A percentile compares a stretch with the other conserved stretches of the same genome.
Evolutionary conservation across 441 rosid genomes (phyloP).

Genomic region (Populus hybrid): DNA sequence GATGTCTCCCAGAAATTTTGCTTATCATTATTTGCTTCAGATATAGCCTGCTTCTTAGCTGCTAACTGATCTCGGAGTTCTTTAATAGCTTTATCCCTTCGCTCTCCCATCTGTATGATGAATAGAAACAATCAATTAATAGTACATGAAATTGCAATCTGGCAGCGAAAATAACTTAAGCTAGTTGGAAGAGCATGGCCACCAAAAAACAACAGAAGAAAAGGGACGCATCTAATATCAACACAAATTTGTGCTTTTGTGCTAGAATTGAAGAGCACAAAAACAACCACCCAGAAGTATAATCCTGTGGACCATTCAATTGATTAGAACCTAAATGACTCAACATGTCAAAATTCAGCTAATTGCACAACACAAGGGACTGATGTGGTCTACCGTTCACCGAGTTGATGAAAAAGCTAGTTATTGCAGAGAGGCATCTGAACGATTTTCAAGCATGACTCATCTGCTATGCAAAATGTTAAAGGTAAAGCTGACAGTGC

Average conservation of each 20-base stretch:
- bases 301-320: no score
- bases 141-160: not conserved
- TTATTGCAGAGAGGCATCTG: not conserved
- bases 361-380: no score
- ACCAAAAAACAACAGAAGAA: not conserved
- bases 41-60: constrained; percentile 36
- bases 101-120: constrained; percentile 69
- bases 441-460: not conserved
- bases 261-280: not conserved
- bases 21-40: constrained; percentile 30
- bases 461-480: not conserved
- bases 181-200: not conserved
- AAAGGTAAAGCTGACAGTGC: not conserved
- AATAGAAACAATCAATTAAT: not conserved
- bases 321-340: no score
- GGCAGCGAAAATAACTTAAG: not conserved
- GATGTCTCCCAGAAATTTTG: constrained; percentile 85
- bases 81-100: constrained; percentile 72
- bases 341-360: no score
- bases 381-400: not conserved
- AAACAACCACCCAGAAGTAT: not conserved
- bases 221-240: not conserved
- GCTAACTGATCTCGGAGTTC: constrained; percentile 71
- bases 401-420: not conserved
- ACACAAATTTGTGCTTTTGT: not conserved